phyloP scores from a whole-genome alignment of 495 filamentous ascomycete species.

The Aspergillus asperescens region DNA sequence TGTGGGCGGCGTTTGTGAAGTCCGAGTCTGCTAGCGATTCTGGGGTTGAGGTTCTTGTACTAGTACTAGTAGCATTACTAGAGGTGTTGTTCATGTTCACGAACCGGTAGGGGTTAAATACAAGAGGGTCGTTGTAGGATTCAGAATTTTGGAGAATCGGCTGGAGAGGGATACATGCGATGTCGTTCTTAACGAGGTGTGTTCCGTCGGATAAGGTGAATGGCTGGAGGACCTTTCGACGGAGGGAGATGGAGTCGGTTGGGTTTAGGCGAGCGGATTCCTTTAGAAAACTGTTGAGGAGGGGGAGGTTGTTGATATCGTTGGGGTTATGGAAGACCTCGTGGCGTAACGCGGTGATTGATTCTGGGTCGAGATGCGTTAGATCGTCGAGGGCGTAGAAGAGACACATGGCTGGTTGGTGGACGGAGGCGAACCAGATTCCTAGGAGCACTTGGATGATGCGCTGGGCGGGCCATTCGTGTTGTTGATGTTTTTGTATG shows the following conservation, averaged over 20 bases:
- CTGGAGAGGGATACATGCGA: constrained; percentile 1
- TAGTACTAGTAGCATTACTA: neutral
- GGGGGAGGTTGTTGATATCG: neutral
- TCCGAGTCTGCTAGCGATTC: too few species aligned
- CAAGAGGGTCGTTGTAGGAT: neutral
- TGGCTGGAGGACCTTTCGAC: neutral
- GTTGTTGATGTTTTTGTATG: neutral
- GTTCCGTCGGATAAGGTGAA: neutral
- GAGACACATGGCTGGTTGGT: constrained; percentile 5
- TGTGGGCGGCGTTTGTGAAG: neutral
- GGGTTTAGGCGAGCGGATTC: constrained; percentile 3
- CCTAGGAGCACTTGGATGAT: constrained; percentile 3
- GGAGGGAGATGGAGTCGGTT: constrained; percentile 5
- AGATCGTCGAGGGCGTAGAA: constrained; percentile 8
- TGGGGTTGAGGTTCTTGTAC: too few species aligned
- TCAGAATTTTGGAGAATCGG: neutral
- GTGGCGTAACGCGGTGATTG: neutral
- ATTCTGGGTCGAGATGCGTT: neutral
- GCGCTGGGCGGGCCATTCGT: neutral
- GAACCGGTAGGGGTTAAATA: neutral
- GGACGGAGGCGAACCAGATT: constrained; percentile 7
- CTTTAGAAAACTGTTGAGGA: neutral
- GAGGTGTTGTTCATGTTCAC: neutral
- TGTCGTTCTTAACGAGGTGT: neutral
- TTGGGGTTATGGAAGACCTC: neutral